Evolutionary conservation across 2,329 filamentous ascomycete species (phyloP), one percentile per base, ranked within the genome.

Genomic region (Magnaporthiopsis poae): DNA sequence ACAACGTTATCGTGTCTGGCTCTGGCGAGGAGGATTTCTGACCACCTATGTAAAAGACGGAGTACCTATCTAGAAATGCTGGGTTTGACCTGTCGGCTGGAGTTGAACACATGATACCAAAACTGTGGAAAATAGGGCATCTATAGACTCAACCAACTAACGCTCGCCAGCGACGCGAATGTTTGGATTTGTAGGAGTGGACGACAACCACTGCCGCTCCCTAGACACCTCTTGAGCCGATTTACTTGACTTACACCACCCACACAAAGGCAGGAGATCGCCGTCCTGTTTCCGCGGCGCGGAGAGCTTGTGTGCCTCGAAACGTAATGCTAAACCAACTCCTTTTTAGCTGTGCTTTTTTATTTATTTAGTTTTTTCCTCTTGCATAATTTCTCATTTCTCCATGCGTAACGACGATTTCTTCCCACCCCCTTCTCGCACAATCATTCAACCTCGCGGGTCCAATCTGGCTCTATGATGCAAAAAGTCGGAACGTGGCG

Each of bases 1-100:
- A 97, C 83, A 96, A 96, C 77, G 93, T 97, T 70, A 96, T 97
- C 77, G 88, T 97, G 73, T 87, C 92, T 68, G 93, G 93, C 67
- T 87, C 86, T 70, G 93, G 93, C 71, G 91, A 96, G 69, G 87
- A 94, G 71, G 92, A 96, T 72, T 96, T 89, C 79, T 96, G 90
- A 78, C 9, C 46, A 25, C 7, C 13, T 21, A 31, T 31, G 31
- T 31, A 31, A 5, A 29, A 36, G 35, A 65, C 52, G 15, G 31
- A 33, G 31, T n/a, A 56, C 18, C 39, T 64, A 56, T 27, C 39
- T 64, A 52, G 63, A 52, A 52, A 27, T 64, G 21, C 29, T 64
- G 46, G n/a, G 52, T 59, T 64, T 29, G 63, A 36, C 39, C 39
- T 35, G 13, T 31, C 21, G 39, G 35, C 59, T 64, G 63, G 63